Percentiles rank a stretch among this genome's conserved stretches.
Evolutionary conservation across 768 basidiomycete genomes (phyloP).

Genomic region (Amanita molliuscula): DNA sequence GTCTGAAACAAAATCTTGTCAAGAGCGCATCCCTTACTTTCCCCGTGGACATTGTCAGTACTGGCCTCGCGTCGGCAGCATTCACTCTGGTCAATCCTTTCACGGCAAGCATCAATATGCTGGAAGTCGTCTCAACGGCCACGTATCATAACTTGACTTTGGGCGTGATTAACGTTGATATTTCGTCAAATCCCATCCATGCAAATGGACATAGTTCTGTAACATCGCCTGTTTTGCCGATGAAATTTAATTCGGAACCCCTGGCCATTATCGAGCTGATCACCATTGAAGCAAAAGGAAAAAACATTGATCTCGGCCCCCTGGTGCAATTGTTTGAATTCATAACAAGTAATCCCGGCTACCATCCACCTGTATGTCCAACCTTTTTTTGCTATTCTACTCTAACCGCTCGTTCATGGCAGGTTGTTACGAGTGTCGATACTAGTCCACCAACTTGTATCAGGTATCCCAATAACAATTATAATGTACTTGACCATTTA

Average conservation of each 20-base stretch:
- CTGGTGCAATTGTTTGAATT: conserved; percentile 44
- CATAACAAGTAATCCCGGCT: conserved; percentile 36
- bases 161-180: conserved; percentile 47
- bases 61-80: conserved; percentile 45
- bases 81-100: conserved; percentile 61
- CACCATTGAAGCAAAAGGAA: conserved; percentile 35
- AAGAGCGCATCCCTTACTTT: conserved; percentile 44
- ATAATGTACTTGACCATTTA: background rate
- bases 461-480: conserved; percentile 26
- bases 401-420: background rate
- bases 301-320: conserved; percentile 52
- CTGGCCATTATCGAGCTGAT: conserved; percentile 51
- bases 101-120: conserved; percentile 58
- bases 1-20: conserved; percentile 53
- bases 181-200: conserved; percentile 46
- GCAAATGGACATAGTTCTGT: conserved; percentile 48
- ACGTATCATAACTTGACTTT: conserved; percentile 45
- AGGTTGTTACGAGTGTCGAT: conserved; percentile 50
- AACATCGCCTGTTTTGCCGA: conserved; percentile 45
- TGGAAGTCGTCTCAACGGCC: conserved; percentile 42
- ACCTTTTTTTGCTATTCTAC: background rate
- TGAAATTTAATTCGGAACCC: conserved; percentile 57
- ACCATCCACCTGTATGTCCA: conserved; percentile 38
- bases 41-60: conserved; percentile 50
- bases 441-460: conserved; percentile 43